phyloP scores from a whole-genome alignment of 1,284 basidiomycete genomes.

The Chalciporus piperatoides region DNA sequence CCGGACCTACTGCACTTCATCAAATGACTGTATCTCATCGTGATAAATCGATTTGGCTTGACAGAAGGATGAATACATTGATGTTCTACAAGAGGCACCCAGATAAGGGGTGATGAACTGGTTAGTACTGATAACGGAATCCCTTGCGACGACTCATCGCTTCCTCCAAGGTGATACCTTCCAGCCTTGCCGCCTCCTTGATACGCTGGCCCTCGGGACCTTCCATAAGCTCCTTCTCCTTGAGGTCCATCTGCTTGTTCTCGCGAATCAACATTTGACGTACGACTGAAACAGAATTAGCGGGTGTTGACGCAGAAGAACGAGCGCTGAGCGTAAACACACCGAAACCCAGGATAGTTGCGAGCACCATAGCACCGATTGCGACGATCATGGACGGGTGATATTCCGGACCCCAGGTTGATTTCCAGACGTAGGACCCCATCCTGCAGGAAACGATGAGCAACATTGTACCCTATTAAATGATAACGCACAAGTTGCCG shows the following conservation, averaged over 20 bases:
- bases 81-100: neutral
- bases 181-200: constrained; percentile 47
- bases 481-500: constrained; percentile 28
- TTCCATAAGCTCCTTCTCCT: constrained; percentile 41
- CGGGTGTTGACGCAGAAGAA: neutral
- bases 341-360: constrained; percentile 38
- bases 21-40: too few species aligned
- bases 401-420: constrained; percentile 48
- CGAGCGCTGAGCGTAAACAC: constrained; percentile 13
- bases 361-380: constrained; percentile 39
- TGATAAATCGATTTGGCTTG: too few species aligned
- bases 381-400: constrained; percentile 50
- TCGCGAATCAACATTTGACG: constrained; percentile 43
- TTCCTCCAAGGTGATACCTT: constrained; percentile 50
- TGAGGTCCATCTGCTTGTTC: constrained; percentile 44
- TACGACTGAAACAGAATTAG: constrained; percentile 35
- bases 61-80: neutral
- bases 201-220: constrained; percentile 41
- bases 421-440: constrained; percentile 52
- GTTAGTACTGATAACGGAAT: constrained; percentile 40
- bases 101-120: neutral
- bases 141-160: constrained; percentile 47
- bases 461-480: neutral
- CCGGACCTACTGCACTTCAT: too few species aligned
- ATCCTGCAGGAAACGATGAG: constrained; percentile 31